Conservation (phyloP, 352 stramenopile species). For the Phytopythium cucurbitacearum region DNA sequence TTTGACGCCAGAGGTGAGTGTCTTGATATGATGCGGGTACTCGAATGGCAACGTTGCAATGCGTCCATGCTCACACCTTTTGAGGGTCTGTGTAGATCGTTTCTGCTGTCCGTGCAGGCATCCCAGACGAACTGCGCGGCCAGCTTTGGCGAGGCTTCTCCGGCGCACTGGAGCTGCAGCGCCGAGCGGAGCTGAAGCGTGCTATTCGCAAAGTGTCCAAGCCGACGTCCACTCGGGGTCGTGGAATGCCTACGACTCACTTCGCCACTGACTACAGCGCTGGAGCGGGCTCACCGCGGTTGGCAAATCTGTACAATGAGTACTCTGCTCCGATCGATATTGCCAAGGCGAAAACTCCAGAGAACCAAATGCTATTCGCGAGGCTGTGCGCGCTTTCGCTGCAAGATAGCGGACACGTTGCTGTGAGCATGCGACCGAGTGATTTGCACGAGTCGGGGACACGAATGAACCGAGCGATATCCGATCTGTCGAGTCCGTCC, state of each 20-base stretch:
- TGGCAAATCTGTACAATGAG: constrained; percentile 37
- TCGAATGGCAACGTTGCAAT: no score
- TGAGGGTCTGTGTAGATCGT: constrained; percentile 34
- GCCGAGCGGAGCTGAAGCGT: constrained; percentile 52
- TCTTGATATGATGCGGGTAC: no score
- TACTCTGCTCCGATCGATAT: constrained; percentile 37
- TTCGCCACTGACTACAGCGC: constrained; percentile 8
- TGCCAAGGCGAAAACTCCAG: constrained; percentile 30
- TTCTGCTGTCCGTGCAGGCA: constrained; percentile 66
- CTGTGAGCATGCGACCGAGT: constrained; percentile 17
- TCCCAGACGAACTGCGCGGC: constrained; percentile 70
- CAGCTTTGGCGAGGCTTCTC: constrained; percentile 77
- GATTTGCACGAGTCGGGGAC: constrained; percentile 22
- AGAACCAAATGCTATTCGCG: constrained; percentile 64
- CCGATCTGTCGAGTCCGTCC: constrained; percentile 33
- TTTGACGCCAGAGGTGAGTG: constrained; percentile 51
- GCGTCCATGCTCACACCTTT: not conserved
- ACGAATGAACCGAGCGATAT: constrained; percentile 25
- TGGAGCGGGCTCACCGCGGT: constrained; percentile 9
- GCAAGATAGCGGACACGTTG: constrained; percentile 30
- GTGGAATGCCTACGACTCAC: not conserved
- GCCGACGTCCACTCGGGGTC: constrained; percentile 27
- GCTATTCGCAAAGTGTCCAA: constrained; percentile 51
- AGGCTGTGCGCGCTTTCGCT: constrained; percentile 51
- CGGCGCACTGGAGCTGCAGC: constrained; percentile 51